phyloP scores from a whole-genome alignment of 2,329 filamentous ascomycete species.

The Tolypocladium nubicola region DNA sequence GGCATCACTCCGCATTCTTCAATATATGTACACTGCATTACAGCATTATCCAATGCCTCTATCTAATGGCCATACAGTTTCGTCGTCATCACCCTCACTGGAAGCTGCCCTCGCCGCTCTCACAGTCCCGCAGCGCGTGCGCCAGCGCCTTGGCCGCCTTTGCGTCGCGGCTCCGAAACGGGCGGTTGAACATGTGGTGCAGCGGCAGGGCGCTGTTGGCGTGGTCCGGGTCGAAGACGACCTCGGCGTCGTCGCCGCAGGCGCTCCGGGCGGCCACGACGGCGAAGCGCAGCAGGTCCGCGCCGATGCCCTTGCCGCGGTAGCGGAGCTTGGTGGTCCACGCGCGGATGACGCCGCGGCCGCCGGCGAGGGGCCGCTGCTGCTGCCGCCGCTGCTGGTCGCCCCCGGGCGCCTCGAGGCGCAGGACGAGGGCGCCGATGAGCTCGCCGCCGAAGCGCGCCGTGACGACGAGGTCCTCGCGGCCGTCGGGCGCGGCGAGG shows the following conservation, averaged over 20 bases:
- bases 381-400: constrained; percentile 2
- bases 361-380: constrained; percentile 25
- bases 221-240: constrained; percentile 66
- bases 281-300: constrained; percentile 61
- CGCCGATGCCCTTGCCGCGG: constrained; percentile 59
- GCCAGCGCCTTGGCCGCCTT: constrained; percentile 37
- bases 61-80: background rate
- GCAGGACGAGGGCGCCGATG: constrained; percentile 60
- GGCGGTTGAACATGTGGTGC: constrained; percentile 46
- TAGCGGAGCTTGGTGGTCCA: constrained; percentile 71
- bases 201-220: constrained; percentile 57
- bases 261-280: constrained; percentile 52
- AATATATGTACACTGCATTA: background rate
- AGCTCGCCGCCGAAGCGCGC: constrained; percentile 56
- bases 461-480: constrained; percentile 46
- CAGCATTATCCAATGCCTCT: background rate
- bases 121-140: constrained; percentile 12
- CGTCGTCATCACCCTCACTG: background rate
- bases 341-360: constrained; percentile 58
- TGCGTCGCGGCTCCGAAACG: constrained; percentile 44
- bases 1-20: background rate
- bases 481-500: constrained; percentile 15
- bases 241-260: constrained; percentile 47
- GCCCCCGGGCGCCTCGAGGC: constrained; percentile 31
- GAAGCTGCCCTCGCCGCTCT: constrained; percentile 5